These are phyloP conservation scores for Penicillium pancosmium DNA, from an alignment of 495 filamentous ascomycete genomes.

Conservation along the genomic window DNA sequence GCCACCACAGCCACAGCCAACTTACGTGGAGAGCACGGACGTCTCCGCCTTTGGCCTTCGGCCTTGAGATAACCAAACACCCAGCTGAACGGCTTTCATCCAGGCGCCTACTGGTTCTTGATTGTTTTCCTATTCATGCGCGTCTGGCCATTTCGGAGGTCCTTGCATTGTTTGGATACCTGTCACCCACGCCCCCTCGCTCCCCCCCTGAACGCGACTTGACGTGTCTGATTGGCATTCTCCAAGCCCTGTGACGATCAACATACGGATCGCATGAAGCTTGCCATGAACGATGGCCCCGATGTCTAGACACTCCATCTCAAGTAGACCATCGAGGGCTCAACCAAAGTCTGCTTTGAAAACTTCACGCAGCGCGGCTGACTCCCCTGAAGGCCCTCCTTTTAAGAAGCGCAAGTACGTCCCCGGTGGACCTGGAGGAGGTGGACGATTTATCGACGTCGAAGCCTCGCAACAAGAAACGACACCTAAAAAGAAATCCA, in stretches of 20 bases:
- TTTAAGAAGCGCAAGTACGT: conserved; percentile 65
- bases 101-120: too few species aligned
- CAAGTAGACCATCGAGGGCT: conserved; percentile 37
- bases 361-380: conserved; percentile 35
- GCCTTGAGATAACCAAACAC: too few species aligned
- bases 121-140: neutral
- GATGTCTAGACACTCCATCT: conserved; percentile 28
- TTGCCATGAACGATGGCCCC: conserved; percentile 27
- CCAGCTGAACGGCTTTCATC: too few species aligned
- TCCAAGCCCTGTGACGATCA: conserved; percentile 20
- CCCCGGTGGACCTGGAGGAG: conserved; percentile 79
- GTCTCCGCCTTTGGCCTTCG: conserved; percentile 33
- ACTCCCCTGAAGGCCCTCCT: conserved; percentile 49
- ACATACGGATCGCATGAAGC: conserved; percentile 13
- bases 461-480: conserved; percentile 45
- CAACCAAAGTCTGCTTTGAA: conserved; percentile 38
- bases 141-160: neutral
- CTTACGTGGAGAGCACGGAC: neutral
- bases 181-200: neutral
- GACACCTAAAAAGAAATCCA: conserved; percentile 25
- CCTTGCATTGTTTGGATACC: neutral
- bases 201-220: conserved; percentile 23
- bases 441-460: conserved; percentile 72
- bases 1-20: too few species aligned
- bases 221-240: conserved; percentile 28